phyloP scores from a whole-genome alignment of 2,329 filamentous ascomycete species.

The Botrytis sinoallii region DNA sequence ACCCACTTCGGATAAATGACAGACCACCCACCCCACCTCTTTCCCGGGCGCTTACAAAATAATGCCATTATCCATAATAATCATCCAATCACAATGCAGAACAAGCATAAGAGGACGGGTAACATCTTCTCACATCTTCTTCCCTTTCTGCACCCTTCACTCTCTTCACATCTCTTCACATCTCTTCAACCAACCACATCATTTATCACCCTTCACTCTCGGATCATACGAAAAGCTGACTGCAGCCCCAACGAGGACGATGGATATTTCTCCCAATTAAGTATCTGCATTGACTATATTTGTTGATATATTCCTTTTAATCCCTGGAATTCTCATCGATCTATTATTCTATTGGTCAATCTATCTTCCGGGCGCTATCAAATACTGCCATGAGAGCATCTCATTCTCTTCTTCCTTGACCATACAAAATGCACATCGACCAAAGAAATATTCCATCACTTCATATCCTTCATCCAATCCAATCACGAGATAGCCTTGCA shows the following conservation, averaged over 20 bases:
- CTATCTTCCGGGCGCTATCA: constrained; percentile 5
- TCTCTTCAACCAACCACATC: constrained; percentile 6
- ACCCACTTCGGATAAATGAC: neutral
- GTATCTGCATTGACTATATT: neutral
- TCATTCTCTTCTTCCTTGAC: neutral
- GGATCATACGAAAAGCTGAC: neutral
- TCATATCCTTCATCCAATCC: constrained; percentile 1
- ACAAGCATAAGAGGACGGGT: no score
- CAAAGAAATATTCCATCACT: constrained; percentile 8
- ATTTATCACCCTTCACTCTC: neutral
- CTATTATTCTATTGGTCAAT: constrained; percentile 4
- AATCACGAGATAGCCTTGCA: neutral
- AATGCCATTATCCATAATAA: neutral
- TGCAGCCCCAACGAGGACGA: neutral
- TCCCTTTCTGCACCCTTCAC: neutral
- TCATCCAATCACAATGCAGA: constrained; percentile 3
- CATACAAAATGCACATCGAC: neutral
- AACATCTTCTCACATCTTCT: neutral
- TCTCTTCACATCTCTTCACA: neutral
- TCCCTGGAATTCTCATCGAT: neutral
- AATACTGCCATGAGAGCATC: neutral
- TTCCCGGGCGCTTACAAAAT: constrained; percentile 5
- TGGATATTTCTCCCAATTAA: neutral
- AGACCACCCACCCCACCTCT: neutral
- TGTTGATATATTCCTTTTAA: neutral